Evolutionary conservation across 2,329 filamentous ascomycete genomes (phyloP), one percentile per base, ranked within the genome.

Genomic region (Ceratocystis harringtonii): DNA sequence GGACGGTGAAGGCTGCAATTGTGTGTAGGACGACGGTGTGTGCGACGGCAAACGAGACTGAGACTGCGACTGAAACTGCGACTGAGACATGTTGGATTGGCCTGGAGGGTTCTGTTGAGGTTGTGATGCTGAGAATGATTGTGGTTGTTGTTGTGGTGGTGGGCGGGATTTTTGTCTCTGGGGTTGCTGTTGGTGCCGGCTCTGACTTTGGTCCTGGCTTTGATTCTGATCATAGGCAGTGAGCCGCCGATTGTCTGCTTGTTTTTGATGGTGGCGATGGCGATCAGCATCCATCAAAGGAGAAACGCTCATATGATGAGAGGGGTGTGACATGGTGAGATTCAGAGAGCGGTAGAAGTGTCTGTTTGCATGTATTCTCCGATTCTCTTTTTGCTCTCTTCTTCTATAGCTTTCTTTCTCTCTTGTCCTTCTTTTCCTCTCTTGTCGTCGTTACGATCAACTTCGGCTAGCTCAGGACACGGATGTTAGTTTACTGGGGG

Each of bases 321-420:
- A 61, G n/a, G 63, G 52, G 41, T 66, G 65, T 19, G 65, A 64
- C 65, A 66, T 66, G 30, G 62, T 7, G 43, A 43, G 22, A 55
- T 22, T 12, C 28, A 36, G 8, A 36, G 12, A 50, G 22, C 22
- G 19, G 45, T 36, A 8, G 55, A 22, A 19, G 25, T 44, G 41
- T 15, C 28, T 36, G 61, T 41, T 19, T 57, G 55, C 22, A 50
- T 17, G 41, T 41, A 41, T 28, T 28, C 43, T 50, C 22, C 15
- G 41, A 36, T 30, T 45, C 12, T n/a, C 43, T 44, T 50, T 65
- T n/a, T 45, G 10, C 15, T 5, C 10, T 12, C 36, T 41, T 12
- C 36, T 41, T 15, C 36, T 15, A 5, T 8, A 41, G 12, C 36
- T 10, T 41, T 41, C 36, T 10, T 41, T 41, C 12, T 41, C 0